Evolutionary conservation across 805 yeast species (phyloP), one percentile per base, ranked within the genome.

Genomic region (Wickerhamiella galacta): DNA sequence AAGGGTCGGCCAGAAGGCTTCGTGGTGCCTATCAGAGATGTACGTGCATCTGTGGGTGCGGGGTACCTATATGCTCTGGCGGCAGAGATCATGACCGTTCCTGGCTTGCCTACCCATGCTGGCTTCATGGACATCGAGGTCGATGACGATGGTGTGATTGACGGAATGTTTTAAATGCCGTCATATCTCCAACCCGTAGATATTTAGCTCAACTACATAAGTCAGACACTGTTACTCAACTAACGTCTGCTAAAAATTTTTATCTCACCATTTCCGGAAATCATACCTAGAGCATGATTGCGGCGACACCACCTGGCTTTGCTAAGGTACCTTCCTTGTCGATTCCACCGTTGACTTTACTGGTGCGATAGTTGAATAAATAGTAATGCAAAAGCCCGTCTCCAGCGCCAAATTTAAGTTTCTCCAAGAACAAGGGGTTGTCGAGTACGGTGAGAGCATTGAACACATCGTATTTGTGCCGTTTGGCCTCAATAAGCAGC

Each of bases 41-140:
- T 87, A 42, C 76, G 93, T 58, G 85, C 87, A 25, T 77, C 93
- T 23, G 80, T 81, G 35, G 98, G 98, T 57, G 96, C 95, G 30
- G 95, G 95, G 7, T 87, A 87, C 59, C 66, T 87, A 52, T 90
- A 87, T 52, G 96, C 96, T 2, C 66, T 87, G 47, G 95, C 95
- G 12, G 95, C 93, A 36, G 93, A 87, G 58, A 87, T 87, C 49
- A 83, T 78, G 75, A 87, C 98, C 18, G 85, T 87, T 47, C 98
- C 98, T 18, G 98, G 98, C 39, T 64, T 87, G 51, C 92, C 95
- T 36, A 87, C 96, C 7, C 85, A 80, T 54, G 78, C 92, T 46
- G 96, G 96, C 17, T 87, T 79, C 64, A 81, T 87, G 94, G 80
- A 85, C 51, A 95, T 87, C 38, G 98, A 87, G 57, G 90, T 87